Percentiles rank a stretch among this genome's conserved stretches.
These are phyloP conservation scores for Tricholoma matsutake DNA, from an alignment of 768 basidiomycete genomes.

Conservation along the genomic window DNA sequence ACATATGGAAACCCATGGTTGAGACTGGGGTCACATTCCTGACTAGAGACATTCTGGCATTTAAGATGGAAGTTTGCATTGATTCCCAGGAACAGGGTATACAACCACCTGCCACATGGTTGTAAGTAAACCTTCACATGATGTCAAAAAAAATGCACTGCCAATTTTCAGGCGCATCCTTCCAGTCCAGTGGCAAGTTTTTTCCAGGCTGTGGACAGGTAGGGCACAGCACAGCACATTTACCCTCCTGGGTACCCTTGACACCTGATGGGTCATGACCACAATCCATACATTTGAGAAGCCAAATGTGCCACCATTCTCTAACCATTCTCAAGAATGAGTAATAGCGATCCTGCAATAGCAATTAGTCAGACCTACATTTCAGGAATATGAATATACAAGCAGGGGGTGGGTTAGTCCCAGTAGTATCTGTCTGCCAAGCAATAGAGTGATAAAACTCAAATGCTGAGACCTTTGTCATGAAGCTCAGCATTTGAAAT, in stretches of 20 bases:
- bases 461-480: slow-evolving; percentile 10
- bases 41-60: no score
- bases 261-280: background rate
- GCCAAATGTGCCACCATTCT: no score
- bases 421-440: no score
- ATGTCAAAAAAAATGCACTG: no score
- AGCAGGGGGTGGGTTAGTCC: background rate
- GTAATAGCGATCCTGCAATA: slow-evolving; percentile 16
- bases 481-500: background rate
- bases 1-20: slow-evolving; percentile 10
- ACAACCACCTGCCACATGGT: no score
- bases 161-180: slow-evolving; percentile 3
- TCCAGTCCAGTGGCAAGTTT: slow-evolving; percentile 23
- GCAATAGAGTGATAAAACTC: slow-evolving; percentile 13
- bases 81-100: no score
- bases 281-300: no score
- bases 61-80: slow-evolving; percentile 23
- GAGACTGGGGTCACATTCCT: no score
- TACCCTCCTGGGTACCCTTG: slow-evolving; percentile 9
- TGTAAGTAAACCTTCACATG: no score
- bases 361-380: background rate
- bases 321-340: background rate
- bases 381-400: background rate
- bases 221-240: slow-evolving; percentile 14
- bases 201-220: slow-evolving; percentile 19